Evolutionary conservation across 2,329 filamentous ascomycete genomes (phyloP).

Genomic region (Beauveria pseudobassiana): DNA sequence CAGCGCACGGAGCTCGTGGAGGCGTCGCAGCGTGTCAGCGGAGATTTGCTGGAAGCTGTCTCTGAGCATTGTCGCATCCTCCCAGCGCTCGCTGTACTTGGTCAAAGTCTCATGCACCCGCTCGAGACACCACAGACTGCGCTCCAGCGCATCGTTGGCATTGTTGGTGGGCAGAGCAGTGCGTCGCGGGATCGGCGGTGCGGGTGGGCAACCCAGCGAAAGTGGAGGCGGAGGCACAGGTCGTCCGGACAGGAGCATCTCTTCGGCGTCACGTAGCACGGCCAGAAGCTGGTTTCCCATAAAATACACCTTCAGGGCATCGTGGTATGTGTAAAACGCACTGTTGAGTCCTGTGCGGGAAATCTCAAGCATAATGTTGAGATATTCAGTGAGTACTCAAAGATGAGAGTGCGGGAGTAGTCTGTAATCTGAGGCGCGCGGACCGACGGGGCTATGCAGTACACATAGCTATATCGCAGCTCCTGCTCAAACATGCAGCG

Average conservation of each 20-base stretch:
- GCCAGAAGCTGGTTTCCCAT: conserved; percentile 58
- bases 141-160: conserved; percentile 43
- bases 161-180: conserved; percentile 27
- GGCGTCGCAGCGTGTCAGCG: conserved; percentile 33
- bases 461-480: conserved; percentile 82
- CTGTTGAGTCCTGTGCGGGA: conserved; percentile 51
- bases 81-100: conserved; percentile 54
- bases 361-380: conserved; percentile 64
- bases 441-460: conserved; percentile 76
- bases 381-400: conserved; percentile 82
- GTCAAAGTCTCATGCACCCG: conserved; percentile 45
- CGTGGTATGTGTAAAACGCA: conserved; percentile 76
- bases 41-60: conserved; percentile 46
- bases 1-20: conserved; percentile 31
- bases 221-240: conserved; percentile 35
- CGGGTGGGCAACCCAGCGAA: conserved; percentile 38
- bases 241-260: conserved; percentile 45
- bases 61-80: conserved; percentile 45
- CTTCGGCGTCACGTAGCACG: conserved; percentile 50
- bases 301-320: conserved; percentile 77
- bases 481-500: conserved; percentile 80
- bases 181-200: conserved; percentile 46
- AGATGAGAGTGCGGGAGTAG: conserved; percentile 73
- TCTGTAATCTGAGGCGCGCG: conserved; percentile 65
- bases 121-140: conserved; percentile 49